A percentile compares a stretch with the other conserved stretches of the same genome.
Conservation (phyloP, 768 basidiomycete genomes). For the Phlegmacium glaucopus region DNA sequence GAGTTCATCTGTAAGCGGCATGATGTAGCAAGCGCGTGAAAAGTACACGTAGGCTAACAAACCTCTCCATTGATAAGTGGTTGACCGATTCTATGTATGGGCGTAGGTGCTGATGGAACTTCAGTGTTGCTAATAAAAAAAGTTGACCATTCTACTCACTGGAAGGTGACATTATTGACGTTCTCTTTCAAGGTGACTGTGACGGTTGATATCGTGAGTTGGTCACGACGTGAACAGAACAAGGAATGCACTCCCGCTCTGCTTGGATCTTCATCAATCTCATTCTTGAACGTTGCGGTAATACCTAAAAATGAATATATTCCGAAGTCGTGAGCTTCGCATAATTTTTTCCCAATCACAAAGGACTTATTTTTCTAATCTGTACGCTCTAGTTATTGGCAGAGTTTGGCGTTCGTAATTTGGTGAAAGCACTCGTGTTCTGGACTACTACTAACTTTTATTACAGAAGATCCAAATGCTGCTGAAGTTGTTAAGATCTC, state of each 20-base stretch:
- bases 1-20: constrained; percentile 15
- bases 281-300: constrained; percentile 12
- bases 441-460: constrained; percentile 9
- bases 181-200: constrained; percentile 14
- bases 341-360: not conserved
- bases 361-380: not conserved
- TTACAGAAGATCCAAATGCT: constrained; percentile 86
- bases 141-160: too few species aligned
- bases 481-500: constrained; percentile 94
- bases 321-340: constrained; percentile 65
- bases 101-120: too few species aligned
- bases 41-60: too few species aligned
- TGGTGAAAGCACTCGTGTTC: constrained; percentile 7
- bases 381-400: constrained; percentile 60
- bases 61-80: too few species aligned
- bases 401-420: constrained; percentile 88
- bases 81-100: too few species aligned
- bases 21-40: not conserved
- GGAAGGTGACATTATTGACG: not conserved
- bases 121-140: too few species aligned
- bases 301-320: constrained; percentile 67
- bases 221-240: constrained; percentile 34
- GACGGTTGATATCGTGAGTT: constrained; percentile 27
- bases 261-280: constrained; percentile 5
- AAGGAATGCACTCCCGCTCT: constrained; percentile 5